These are phyloP conservation scores for Irpex sp. DNA, from an alignment of 1,284 basidiomycete species.

Conservation along the genomic window DNA sequence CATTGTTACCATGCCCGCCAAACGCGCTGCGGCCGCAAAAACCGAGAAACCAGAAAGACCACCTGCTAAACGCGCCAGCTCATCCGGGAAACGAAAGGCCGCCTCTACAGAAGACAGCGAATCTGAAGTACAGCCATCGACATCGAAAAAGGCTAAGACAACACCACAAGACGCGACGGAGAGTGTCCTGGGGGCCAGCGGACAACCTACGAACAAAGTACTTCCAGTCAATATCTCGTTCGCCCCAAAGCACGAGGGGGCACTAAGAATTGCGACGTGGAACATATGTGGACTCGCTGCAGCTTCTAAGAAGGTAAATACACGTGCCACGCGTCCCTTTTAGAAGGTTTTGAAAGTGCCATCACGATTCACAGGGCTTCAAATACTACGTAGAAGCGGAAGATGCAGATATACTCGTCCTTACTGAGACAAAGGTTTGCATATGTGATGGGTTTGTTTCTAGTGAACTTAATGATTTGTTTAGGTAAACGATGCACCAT, in stretches of 20 bases:
- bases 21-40: conserved; percentile 1
- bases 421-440: conserved; percentile 79
- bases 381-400: conserved; percentile 76
- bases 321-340: background rate
- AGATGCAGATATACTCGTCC: conserved; percentile 72
- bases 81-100: conserved; percentile 4
- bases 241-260: conserved; percentile 40
- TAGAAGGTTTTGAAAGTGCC: background rate
- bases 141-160: conserved; percentile 2
- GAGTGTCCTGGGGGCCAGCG: conserved; percentile 27
- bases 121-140: background rate
- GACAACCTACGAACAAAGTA: conserved; percentile 68
- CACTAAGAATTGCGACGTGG: conserved; percentile 64
- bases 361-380: conserved; percentile 53
- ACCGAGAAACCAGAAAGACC: background rate
- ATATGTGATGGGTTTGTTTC: background rate
- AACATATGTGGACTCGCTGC: conserved; percentile 70
- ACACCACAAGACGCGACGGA: conserved; percentile 21
- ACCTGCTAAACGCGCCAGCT: background rate
- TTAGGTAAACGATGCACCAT: conserved; percentile 63
- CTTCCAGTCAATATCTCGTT: conserved; percentile 59
- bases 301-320: conserved; percentile 61
- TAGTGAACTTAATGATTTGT: background rate
- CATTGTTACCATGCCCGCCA: background rate
- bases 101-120: background rate